Conservation (phyloP, 192 early-diverging fungal species). For the Phlyctochytrium arcticum region DNA sequence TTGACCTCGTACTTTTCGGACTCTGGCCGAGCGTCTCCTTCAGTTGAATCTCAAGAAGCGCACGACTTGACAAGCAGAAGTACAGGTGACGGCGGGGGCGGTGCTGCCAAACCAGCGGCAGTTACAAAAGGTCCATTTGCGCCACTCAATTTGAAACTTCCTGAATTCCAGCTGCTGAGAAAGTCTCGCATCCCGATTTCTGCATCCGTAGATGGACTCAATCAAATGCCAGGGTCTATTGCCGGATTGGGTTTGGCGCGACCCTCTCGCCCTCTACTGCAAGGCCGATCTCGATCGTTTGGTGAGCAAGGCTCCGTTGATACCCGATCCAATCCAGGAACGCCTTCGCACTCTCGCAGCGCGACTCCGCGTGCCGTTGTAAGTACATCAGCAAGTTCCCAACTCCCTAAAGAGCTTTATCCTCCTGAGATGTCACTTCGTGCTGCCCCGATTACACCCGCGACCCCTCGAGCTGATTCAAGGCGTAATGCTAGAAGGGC, state of each 20-base stretch:
- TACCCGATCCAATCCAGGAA: background rate
- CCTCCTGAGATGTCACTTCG: background rate
- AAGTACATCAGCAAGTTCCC: too few species aligned
- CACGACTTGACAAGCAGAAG: too few species aligned
- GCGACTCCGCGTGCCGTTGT: background rate
- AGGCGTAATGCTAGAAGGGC: background rate
- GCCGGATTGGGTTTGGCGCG: background rate
- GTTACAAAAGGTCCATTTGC: too few species aligned
- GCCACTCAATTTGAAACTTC: too few species aligned
- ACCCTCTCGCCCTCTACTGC: background rate
- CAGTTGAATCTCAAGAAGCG: too few species aligned
- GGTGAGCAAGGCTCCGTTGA: background rate
- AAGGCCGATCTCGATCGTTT: slow-evolving; percentile 1
- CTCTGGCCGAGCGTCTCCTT: too few species aligned
- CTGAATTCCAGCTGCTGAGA: background rate
- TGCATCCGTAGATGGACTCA: slow-evolving; percentile 11
- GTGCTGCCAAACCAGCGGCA: too few species aligned
- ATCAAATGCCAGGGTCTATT: background rate
- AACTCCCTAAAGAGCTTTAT: background rate
- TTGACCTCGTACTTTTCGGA: too few species aligned
- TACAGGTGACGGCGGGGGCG: too few species aligned
- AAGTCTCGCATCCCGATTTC: slow-evolving; percentile 1
- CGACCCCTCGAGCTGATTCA: background rate
- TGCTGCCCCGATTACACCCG: background rate
- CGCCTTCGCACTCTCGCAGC: background rate